Evolutionary conservation across 225 moss, liverwort and hornwort genomes (phyloP), one percentile per base, ranked within the genome.

Genomic region (Antitrichia curtipendula): DNA sequence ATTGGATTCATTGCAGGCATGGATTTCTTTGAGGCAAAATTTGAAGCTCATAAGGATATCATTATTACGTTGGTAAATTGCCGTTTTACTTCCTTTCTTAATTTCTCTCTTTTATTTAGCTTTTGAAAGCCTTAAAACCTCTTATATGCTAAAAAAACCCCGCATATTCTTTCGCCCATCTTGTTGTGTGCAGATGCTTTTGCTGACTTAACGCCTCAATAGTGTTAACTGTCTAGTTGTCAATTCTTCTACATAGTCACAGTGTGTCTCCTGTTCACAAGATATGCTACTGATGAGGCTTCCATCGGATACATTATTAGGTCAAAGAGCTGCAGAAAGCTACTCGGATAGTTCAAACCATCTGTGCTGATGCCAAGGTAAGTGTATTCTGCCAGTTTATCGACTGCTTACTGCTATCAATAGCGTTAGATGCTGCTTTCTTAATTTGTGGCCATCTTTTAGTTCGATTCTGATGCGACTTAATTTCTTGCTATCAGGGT

Each of bases 281-380:
- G 38, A 11, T 38, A 23, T 82, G 59, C 27, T 34, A 69, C 63
- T 88, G 34, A 90, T 78, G 54, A 87, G 41, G 56, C 40, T 87
- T 75, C 41, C 73, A 38, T 73, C 79, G 71, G 60, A 74, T 75
- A 25, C 54, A 40, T 72, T 81, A 80, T 69, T 90, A 97, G 97
- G 92, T 96, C 61, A 94, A 92, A 87, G 96, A 97, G 69, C 93
- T 97, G 69, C 97, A 97, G 85, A 95, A 94, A 89, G 96, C 94
- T 84, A 97, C 97, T 72, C 92, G 97, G 61, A 95, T 88, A 63
- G 91, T 97, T 79, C 97, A 97, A 87, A 91, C 97, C 74, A 91
- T 97, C 62, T 97, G 97, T 87, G 94, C 95, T 75, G 97, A 97
- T 86, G 97, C 96, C 19, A 97, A 97, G 94, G 97, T 96, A 75